Evolutionary conservation across 2,329 filamentous ascomycete genomes (phyloP).

Genomic region (Penicillium aurantiogriseum): DNA sequence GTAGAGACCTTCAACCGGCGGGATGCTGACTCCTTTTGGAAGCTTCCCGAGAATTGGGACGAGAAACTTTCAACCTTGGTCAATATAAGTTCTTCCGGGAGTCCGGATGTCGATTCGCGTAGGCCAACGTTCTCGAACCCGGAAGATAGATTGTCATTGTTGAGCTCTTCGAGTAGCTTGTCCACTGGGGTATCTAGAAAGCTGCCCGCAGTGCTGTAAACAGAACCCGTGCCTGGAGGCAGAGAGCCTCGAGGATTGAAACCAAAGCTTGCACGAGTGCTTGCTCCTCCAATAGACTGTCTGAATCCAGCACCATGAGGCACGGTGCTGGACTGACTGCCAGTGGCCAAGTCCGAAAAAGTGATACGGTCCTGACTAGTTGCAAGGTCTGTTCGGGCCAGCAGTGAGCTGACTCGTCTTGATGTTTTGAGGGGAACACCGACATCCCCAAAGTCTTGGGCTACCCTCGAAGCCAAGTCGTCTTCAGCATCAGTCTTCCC

Average conservation of each 20-base stretch:
- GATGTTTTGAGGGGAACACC: conserved; percentile 58
- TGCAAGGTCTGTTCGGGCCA: conserved; percentile 82
- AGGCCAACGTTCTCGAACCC: conserved; percentile 71
- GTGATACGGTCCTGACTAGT: conserved; percentile 76
- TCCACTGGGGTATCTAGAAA: conserved; percentile 69
- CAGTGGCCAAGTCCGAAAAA: conserved; percentile 69
- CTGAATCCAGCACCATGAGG: conserved; percentile 51
- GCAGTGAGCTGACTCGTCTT: conserved; percentile 86
- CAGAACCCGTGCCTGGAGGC: conserved; percentile 49
- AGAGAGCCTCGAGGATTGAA: conserved; percentile 56
- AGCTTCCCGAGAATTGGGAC: conserved; percentile 48
- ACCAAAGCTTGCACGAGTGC: conserved; percentile 62
- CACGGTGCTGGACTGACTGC: conserved; percentile 36
- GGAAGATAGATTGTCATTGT: conserved; percentile 61
- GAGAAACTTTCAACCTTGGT: conserved; percentile 68
- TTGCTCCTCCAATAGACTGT: conserved; percentile 70
- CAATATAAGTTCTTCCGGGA: conserved; percentile 70
- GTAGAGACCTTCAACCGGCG: conserved; percentile 58
- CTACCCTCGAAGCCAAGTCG: conserved; percentile 66
- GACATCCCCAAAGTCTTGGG: conserved; percentile 61
- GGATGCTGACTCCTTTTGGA: conserved; percentile 25
- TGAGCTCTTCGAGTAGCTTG: conserved; percentile 66
- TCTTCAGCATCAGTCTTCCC: conserved; percentile 48
- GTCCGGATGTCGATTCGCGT: conserved; percentile 68
- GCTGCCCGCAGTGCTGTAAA: conserved; percentile 55